Base-by-base conservation (phyloP, 179 eudicot genomes). In the Beta lomatogona region DNA sequence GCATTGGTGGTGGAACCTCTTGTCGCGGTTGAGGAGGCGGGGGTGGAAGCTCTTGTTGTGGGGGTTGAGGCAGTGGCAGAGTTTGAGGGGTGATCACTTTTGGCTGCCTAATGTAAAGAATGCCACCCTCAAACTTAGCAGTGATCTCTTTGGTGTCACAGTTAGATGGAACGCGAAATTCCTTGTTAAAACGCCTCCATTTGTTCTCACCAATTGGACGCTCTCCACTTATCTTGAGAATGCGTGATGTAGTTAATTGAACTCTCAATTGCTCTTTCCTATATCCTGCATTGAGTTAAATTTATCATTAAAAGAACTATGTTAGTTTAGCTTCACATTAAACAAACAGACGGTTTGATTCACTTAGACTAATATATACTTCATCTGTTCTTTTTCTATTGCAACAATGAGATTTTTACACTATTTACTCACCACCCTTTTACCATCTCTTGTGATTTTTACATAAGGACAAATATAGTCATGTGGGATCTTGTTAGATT, bases 201-300 rank as follows among this genome's bases (percentile, higher is more conserved):
- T 81, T 89, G 82, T 84, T 88, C 9, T 82, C 87, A 58, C 81
- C 90, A 15, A 84, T 73, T 0, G 71, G 88, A 64, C 93, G 86
- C 75, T 86, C 85, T 69, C 97, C 97, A 66, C 89, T 90, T 66
- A 92, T 82, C 84, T 31, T 84, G 68, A 93, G 86, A 52, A 79
- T 6, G 22, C 82, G 82, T 6, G 94, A n/a, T 19, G 81, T 54
- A 1, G 89, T 82, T 21, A 92, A 73, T 60, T 89, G 95, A 78
- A 90, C 89, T 78, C 85, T 88, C 82, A 91, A 59, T 59, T 91
- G 91, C 14, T 91, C 93, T 83, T 88, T 91, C 54, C 58, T 86
- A 63, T 84, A 92, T 9, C 92, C 97, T 93, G 90, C 72, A 25
- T 25, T 25, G 28, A 25, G 28, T 25, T 25, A 25, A 25, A 25